A percentile compares a stretch with the other conserved stretches of the same genome.
Conservation (phyloP, 768 basidiomycete genomes). For the Lactarius sp. region DNA sequence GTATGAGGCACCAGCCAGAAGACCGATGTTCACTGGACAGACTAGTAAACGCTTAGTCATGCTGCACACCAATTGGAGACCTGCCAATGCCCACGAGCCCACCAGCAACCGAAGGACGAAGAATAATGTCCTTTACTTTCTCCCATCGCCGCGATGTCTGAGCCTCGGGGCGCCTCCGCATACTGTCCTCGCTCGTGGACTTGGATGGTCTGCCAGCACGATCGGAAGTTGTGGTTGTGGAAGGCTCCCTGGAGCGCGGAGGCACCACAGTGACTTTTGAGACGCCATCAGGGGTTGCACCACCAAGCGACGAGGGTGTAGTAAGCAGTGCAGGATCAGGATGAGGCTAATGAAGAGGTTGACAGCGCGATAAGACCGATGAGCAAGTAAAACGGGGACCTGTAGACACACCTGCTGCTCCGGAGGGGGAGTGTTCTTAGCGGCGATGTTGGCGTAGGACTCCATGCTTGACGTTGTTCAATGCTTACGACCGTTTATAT, state of each 20-base stretch:
- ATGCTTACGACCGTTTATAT: not conserved
- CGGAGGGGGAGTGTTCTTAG: slow-evolving; percentile 1
- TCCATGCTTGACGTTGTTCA: not conserved
- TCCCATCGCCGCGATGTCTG: slow-evolving; percentile 53
- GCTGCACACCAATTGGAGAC: slow-evolving; percentile 26
- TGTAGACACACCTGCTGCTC: not conserved
- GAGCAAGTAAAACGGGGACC: slow-evolving; percentile 1
- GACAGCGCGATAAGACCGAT: slow-evolving; percentile 3
- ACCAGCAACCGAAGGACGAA: slow-evolving; percentile 66
- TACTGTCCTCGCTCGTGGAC: not conserved
- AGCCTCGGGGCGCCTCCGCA: slow-evolving; percentile 38
- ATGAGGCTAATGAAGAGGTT: slow-evolving; percentile 41
- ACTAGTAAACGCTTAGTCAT: not conserved
- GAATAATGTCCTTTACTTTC: slow-evolving; percentile 46
- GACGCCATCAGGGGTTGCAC: slow-evolving; percentile 41
- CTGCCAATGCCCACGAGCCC: slow-evolving; percentile 66
- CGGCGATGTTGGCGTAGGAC: slow-evolving; percentile 9
- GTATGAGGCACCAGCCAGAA: slow-evolving; percentile 57
- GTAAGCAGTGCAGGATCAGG: slow-evolving; percentile 62
- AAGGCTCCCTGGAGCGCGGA: slow-evolving; percentile 39
- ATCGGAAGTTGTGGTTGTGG: slow-evolving; percentile 27
- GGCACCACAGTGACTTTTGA: slow-evolving; percentile 56
- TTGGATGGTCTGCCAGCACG: not conserved
- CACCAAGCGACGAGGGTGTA: slow-evolving; percentile 36
- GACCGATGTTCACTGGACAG: slow-evolving; percentile 60